Evolutionary conservation across 2,329 filamentous ascomycete species (phyloP), one percentile per base, ranked within the genome.

Genomic region (Thelonectria blattea): DNA sequence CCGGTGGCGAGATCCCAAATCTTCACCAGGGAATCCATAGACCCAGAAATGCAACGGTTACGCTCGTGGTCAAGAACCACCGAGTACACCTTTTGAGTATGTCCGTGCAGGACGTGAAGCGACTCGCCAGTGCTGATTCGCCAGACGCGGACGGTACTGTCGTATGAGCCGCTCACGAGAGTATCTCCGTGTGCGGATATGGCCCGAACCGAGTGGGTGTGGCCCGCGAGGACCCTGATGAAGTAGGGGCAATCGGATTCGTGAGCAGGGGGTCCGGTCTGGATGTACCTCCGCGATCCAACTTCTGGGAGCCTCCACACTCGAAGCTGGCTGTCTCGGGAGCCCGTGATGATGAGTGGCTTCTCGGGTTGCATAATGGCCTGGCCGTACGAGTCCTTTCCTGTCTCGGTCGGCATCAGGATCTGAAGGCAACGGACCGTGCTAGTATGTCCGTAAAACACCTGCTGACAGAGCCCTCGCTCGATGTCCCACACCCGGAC

Each of bases 401-500:
- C 91, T 2, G 93, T 87, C 71, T 93, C 85, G 1, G 89, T 89
- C 0, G 95, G 93, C 83, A 96, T 90, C 45, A 99, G 81, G 58
- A 99, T 98, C 73, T 98, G 93, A 62, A 99, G 80, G 73, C 95
- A 99, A 65, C 95, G 89, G 3, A 99, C 95, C 14, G 95, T 99
- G 43, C 94, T 98, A 10, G 95, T 99, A 73, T 99, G 95, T 1
- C 95, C 96, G 72, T 97, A 93, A 74, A 99, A 99, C 1, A 97
- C 90, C 73, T 99, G 95, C 11, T 93, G 94, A 75, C 94, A 97
- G 47, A 91, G 86, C 1, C 93, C 95, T 69, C 90, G 90, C 72
- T 96, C 92, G 65, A 99, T 97, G 73, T 99, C 94, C 95, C 95
- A 99, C 0, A 99, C 94, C n/a, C 95, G 88, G n/a, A 99, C 95